These are phyloP conservation scores for Russula dissimulans DNA, from an alignment of 768 basidiomycete genomes.

Conservation along the genomic window DNA sequence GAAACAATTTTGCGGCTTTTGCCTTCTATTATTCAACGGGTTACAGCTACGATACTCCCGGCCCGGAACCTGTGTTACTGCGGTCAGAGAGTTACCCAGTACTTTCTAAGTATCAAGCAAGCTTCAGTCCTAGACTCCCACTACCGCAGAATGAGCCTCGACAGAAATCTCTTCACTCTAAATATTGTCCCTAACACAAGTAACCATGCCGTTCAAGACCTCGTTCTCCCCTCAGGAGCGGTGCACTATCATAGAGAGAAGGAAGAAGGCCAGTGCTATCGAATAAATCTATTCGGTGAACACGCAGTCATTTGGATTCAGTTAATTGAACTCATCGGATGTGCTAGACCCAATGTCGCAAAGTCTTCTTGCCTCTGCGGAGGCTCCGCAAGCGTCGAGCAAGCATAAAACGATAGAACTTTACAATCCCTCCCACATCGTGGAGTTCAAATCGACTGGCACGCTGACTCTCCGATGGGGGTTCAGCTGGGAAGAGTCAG, in stretches of 20 bases:
- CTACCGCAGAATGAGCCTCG: conserved; percentile 53
- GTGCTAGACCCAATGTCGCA: conserved; percentile 62
- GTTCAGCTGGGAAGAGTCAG: conserved; percentile 80
- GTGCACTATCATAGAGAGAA: conserved; percentile 69
- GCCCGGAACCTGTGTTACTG: no score
- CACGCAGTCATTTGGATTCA: not conserved
- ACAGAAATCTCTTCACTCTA: conserved; percentile 81
- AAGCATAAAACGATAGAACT: conserved; percentile 72
- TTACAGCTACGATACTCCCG: no score
- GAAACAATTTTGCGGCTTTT: no score
- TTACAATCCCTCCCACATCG: conserved; percentile 57
- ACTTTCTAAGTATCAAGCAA: no score
- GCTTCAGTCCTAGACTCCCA: no score
- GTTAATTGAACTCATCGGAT: not conserved
- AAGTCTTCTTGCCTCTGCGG: conserved; percentile 59
- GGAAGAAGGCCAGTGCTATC: conserved; percentile 45
- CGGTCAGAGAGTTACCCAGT: no score
- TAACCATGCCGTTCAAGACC: conserved; percentile 55
- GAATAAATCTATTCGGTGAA: conserved; percentile 60
- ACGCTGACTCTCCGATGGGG: conserved; percentile 66
- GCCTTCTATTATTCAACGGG: no score
- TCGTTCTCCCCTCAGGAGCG: conserved; percentile 53
- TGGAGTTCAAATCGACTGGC: conserved; percentile 69
- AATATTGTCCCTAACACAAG: conserved; percentile 50
- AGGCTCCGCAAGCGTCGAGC: conserved; percentile 51